A percentile compares a stretch with the other conserved stretches of the same genome.
Conservation (phyloP, 176 grass and related monocot genomes). For the Elymus sibiricus region DNA sequence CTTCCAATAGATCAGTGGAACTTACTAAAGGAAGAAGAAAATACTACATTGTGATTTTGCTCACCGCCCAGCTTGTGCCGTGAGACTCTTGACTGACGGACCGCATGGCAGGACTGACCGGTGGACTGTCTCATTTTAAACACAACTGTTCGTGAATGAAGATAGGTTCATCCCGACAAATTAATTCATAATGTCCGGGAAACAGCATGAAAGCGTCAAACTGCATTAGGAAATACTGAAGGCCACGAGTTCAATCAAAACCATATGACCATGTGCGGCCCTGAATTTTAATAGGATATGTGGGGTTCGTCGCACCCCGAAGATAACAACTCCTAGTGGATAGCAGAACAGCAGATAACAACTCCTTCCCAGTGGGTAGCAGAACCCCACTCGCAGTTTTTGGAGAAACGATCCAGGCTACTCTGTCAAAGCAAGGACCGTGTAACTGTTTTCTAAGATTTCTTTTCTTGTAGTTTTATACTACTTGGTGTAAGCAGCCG, state of each 20-base stretch:
- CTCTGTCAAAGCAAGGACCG: not conserved
- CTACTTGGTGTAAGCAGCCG: not conserved
- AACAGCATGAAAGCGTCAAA: not conserved
- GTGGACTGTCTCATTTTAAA: not conserved
- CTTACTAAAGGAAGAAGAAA: not conserved
- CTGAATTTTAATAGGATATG: not conserved
- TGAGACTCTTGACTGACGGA: not conserved
- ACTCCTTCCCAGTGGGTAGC: not conserved
- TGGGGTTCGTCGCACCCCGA: not conserved
- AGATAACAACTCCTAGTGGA: not conserved
- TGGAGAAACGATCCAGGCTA: not conserved
- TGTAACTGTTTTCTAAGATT: not conserved
- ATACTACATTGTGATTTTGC: not conserved
- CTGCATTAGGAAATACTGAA: not conserved
- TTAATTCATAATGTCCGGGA: not conserved
- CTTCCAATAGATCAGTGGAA: not conserved
- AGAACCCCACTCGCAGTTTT: not conserved
- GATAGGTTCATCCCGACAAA: not conserved
- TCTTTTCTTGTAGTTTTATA: not conserved
- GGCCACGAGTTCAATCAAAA: not conserved
- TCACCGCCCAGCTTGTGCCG: not conserved
- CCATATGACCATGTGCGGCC: too few species aligned
- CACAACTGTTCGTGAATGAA: not conserved
- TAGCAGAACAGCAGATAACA: not conserved
- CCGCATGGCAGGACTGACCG: not conserved